Base-by-base conservation (phyloP, 2,329 filamentous ascomycete genomes). In the Capronia americana region DNA sequence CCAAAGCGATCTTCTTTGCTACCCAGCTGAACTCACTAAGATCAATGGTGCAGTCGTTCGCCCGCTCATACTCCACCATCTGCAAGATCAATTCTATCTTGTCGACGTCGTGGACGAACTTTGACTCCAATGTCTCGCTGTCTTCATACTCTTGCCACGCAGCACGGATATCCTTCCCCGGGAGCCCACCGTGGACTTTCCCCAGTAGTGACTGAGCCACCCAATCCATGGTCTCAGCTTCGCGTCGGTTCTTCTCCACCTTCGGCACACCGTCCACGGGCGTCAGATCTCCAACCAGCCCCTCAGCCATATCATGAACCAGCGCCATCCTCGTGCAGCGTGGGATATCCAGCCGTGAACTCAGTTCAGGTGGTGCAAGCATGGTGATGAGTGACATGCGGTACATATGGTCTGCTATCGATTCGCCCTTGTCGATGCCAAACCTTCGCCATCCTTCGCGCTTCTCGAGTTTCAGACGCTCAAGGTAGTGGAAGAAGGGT, bases 351-450 rank as follows among this genome's bases (percentile, higher is more conserved):
- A 98, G 84, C 46, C 86, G 86, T 0, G 87, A 80, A 2, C 88
- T 84, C 11, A 97, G 86, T 1, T 90, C 81, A 0, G 91, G 85
- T 1, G 95, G 94, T 2, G 92, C 93, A 71, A 97, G 87, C 89
- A 99, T 92, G 70, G 92, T 93, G 78, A 99, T 92, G 72, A 99
- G 87, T 57, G 93, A 92, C 95, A 99, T 99, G 80, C 95, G 93
- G 81, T 98, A 99, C 95, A 99, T 99, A 85, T 99, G 95, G 81
- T 99, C 95, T 61, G 92, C 87, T 76, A 99, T 97, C 1, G 92
- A 96, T 79, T 99, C 95, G 77, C 92, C 91, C 65, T 72, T 71
- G 64, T 77, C 72, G 72, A 99, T 92, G 46, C 88, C 88, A 77
- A 97, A 97, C 44, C 95, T 88, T 63, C 91, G 87, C 95, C 95